Evolutionary conservation across 768 basidiomycete genomes (phyloP).

Genomic region (Xerocomus brunneocitrinus): DNA sequence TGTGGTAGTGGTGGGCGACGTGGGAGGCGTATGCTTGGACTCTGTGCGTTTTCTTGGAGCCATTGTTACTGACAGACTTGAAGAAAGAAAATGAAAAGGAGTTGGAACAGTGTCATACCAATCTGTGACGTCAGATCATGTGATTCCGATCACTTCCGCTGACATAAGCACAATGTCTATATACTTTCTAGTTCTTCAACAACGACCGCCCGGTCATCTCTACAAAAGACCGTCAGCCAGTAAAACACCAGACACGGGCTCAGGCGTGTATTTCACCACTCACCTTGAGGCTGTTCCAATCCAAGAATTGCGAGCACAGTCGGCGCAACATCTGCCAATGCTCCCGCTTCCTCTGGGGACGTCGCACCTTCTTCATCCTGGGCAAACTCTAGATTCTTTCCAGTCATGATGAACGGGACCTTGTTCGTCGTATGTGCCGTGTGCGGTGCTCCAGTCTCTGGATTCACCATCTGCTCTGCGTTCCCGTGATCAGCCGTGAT

Average conservation of each 20-base stretch:
- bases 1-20: conserved; percentile 10
- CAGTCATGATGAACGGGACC: conserved; percentile 88
- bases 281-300: conserved; percentile 65
- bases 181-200: conserved; percentile 22
- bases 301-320: conserved; percentile 80
- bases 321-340: conserved; percentile 87
- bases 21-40: conserved; percentile 3
- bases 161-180: background rate
- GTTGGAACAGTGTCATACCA: background rate
- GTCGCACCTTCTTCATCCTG: conserved; percentile 47
- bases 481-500: conserved; percentile 95
- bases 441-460: conserved; percentile 78
- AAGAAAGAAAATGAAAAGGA: background rate
- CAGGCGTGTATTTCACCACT: conserved; percentile 9
- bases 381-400: conserved; percentile 51
- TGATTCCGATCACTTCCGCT: conserved; percentile 1
- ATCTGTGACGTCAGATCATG: conserved; percentile 18
- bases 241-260: background rate
- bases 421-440: conserved; percentile 87
- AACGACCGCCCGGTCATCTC: conserved; percentile 30
- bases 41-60: conserved; percentile 17
- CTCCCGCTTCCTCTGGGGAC: conserved; percentile 57
- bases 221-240: conserved; percentile 1
- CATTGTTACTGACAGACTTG: conserved; percentile 5
- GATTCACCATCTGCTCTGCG: conserved; percentile 90